Evolutionary conservation across 2,329 filamentous ascomycete genomes (phyloP), one percentile per base, ranked within the genome.

Genomic region (Westerdykella aurantiaca): DNA sequence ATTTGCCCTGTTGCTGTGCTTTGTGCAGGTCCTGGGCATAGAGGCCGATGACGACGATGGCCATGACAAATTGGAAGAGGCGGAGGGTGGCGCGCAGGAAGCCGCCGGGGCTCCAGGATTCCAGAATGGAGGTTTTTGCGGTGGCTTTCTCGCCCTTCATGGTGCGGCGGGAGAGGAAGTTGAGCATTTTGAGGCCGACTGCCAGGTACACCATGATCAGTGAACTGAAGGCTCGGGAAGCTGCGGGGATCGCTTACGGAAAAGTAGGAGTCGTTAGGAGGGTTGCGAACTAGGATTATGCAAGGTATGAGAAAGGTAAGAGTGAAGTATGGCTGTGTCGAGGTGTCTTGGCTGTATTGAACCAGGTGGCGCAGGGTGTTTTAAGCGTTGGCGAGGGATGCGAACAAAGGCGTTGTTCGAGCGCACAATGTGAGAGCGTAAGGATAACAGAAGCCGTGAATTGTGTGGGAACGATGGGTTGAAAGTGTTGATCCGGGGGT

Each of bases 31-130:
- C 65, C 17, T 71, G 47, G 5, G 64, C 66, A 37, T 68, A 95
- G 16, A 95, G 78, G 1, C 85, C 89, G 51, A 84, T 82, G 43
- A 93, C 85, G 1, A 85, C 78, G 45, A 95, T 69, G 12, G 82
- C 87, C 51, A 94, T 75, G 45, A 86, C 76, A 59, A 95, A 83
- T 60, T 91, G 86, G 48, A 83, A 69, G 64, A 90, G 75, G 62
- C 90, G 85, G n/a, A 89, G 69, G 51, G 76, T 52, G 18, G 75
- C 70, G 60, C 85, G 84, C 52, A 74, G 31, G 34, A 48, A 45
- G 41, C 43, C 44, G 18, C 50, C 47, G 25, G 25, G 25, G 25
- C 9, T 10, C 25, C 25, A 29, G 9, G 25, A 29, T 12, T 29
- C 25, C 9, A 29, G 25, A 18, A 53, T 14, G 29, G 49, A 53